Percentiles rank a stretch among this genome's conserved stretches.
These are phyloP conservation scores for Blastobotrys capitulatus DNA, from an alignment of 1,139 yeast species.

Conservation along the genomic window DNA sequence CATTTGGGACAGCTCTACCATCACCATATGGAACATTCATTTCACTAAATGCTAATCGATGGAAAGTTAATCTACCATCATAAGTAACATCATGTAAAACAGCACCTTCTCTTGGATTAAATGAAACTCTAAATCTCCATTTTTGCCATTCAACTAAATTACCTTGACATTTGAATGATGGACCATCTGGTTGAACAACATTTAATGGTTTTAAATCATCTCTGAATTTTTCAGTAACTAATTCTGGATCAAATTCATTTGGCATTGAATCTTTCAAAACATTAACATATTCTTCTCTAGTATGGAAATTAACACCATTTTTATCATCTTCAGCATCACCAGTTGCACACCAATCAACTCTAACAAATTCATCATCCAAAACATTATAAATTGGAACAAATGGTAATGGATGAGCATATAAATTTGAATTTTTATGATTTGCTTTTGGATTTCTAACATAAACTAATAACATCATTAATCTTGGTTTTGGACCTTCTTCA, in stretches of 20 bases:
- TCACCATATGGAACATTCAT: slow-evolving; percentile 94
- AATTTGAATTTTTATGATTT: slow-evolving; percentile 74
- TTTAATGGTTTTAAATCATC: slow-evolving; percentile 68
- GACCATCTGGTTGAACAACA: slow-evolving; percentile 80
- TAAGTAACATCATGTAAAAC: slow-evolving; percentile 71
- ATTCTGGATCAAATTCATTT: slow-evolving; percentile 46
- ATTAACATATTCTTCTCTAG: slow-evolving; percentile 44
- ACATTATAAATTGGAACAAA: slow-evolving; percentile 79
- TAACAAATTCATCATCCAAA: slow-evolving; percentile 55
- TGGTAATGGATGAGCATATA: slow-evolving; percentile 76
- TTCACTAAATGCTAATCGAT: slow-evolving; percentile 74
- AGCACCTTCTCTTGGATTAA: slow-evolving; percentile 79
- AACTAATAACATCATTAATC: slow-evolving; percentile 72
- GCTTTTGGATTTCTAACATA: slow-evolving; percentile 53
- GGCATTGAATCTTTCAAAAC: slow-evolving; percentile 68
- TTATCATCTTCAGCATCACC: slow-evolving; percentile 51
- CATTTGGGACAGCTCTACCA: slow-evolving; percentile 80
- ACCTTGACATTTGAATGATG: slow-evolving; percentile 68
- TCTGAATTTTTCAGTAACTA: slow-evolving; percentile 27
- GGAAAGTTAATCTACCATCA: slow-evolving; percentile 77
- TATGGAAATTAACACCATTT: slow-evolving; percentile 29
- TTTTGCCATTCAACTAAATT: slow-evolving; percentile 75
- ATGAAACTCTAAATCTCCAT: slow-evolving; percentile 77
- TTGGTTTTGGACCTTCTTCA: slow-evolving; percentile 68
- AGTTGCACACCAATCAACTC: slow-evolving; percentile 73